These are phyloP conservation scores for Prunus armeniaca DNA, from an alignment of 306 rosid species.

Conservation along the genomic window DNA sequence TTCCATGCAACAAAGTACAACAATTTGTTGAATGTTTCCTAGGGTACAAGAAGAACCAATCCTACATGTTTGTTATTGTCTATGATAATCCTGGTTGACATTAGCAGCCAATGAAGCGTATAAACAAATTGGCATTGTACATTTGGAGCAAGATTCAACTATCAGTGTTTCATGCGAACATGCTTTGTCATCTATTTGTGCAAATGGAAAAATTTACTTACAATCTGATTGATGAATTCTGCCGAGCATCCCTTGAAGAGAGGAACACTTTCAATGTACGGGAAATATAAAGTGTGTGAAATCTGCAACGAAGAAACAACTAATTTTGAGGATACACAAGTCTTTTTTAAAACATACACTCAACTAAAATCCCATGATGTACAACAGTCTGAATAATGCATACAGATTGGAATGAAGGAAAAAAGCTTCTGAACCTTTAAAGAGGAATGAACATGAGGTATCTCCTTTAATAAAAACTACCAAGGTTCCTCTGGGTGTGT, in stretches of 20 bases:
- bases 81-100: not conserved
- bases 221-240: constrained; percentile 94
- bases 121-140: not conserved
- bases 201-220: constrained; percentile 29
- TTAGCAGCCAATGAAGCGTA: not conserved
- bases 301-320: constrained; percentile 50
- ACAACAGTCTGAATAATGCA: not conserved
- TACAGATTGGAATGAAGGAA: not conserved
- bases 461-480: not conserved
- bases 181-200: not conserved
- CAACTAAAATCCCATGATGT: not conserved
- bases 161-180: not conserved
- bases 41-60: not conserved
- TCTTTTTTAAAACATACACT: not conserved
- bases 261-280: constrained; percentile 53
- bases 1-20: not conserved
- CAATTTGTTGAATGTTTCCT: not conserved
- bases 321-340: not conserved
- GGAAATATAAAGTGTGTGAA: constrained; percentile 71
- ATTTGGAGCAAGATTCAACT: not conserved
- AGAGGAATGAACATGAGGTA: not conserved
- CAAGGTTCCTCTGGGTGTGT: not conserved
- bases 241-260: constrained; percentile 75
- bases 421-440: not conserved
- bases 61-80: too few relatives aligned